Evolutionary conservation across 345 rosid genomes (phyloP), one percentile per base, ranked within the genome.

Genomic region (Carallia pectinifolia): DNA sequence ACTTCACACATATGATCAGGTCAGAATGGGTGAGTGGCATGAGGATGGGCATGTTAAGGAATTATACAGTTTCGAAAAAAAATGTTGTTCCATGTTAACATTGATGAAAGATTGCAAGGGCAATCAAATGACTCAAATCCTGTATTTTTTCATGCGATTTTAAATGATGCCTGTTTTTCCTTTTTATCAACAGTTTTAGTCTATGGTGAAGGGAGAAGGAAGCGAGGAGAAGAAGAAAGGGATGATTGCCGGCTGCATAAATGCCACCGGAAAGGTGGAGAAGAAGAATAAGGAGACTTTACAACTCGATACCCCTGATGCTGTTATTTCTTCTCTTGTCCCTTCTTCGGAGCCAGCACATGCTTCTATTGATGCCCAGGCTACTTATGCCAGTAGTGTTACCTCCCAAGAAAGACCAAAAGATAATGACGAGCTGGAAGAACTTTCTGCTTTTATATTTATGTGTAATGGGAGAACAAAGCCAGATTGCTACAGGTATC

Each of bases 381-480:
- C 55, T 1, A 23, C 71, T 61, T 29, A 63, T 64, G 30, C 66
- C 55, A 64, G 63, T 72, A 68, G 73, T 10, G 64, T 29, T 7
- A 74, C 62, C 40, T 27, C 64, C 19, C 33, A 9, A 31, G 62
- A 59, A 58, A 19, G 37, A 44, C 44, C 61, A 36, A 48, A 37
- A 2, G 62, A 74, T 10, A 33, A 9, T 64, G 9, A 18, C 17
- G 5, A 19, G 17, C 31, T 30, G 30, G 73, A 78, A 34, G 9
- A 58, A 31, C 63, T 74, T 65, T 77, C 78, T 48, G 90, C 88
- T n/a, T 87, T 74, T 69, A 83, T 87, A 72, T 85, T 87, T 62
- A 66, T 87, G 74, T 85, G 88, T 65, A 84, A 83, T 53, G 83
- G 74, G 15, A 80, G 73, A 66, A 85, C 86, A 0, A 87, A 85